Conservation (phyloP, 352 stramenopile genomes). For the Pythium plurisporium region DNA sequence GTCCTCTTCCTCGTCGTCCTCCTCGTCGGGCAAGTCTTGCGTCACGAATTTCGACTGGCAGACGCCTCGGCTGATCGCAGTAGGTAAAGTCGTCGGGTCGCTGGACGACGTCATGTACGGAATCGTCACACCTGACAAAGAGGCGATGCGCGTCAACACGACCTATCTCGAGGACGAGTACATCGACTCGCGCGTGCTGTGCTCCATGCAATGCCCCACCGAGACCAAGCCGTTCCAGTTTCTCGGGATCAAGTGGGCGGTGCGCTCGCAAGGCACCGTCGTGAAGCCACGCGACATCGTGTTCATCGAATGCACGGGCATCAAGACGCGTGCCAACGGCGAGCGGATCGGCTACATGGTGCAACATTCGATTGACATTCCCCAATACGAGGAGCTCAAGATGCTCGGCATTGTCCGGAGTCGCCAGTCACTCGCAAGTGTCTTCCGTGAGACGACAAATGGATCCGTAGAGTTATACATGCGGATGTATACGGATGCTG, state of each 20-base stretch:
- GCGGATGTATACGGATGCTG: slow-evolving; percentile 1
- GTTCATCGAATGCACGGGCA: slow-evolving; percentile 14
- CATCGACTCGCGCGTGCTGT: slow-evolving; percentile 33
- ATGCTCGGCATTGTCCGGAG: slow-evolving; percentile 14
- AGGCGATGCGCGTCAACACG: slow-evolving; percentile 49
- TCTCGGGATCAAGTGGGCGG: slow-evolving; percentile 26
- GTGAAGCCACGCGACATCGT: slow-evolving; percentile 15
- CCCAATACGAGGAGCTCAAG: slow-evolving; percentile 14
- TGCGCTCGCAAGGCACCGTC: slow-evolving; percentile 6
- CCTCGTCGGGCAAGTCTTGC: background rate
- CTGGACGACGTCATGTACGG: slow-evolving; percentile 65
- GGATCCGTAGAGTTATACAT: slow-evolving; percentile 18
- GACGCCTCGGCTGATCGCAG: slow-evolving; percentile 7
- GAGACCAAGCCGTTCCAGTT: slow-evolving; percentile 24
- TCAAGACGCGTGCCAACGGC: slow-evolving; percentile 6
- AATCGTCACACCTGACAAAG: slow-evolving; percentile 39
- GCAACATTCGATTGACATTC: slow-evolving; percentile 12
- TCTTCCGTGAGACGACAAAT: slow-evolving; percentile 8
- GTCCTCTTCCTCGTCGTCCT: slow-evolving; percentile 8
- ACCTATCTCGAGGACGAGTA: slow-evolving; percentile 42
- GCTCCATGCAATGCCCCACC: slow-evolving; percentile 39
- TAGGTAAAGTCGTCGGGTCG: slow-evolving; percentile 25
- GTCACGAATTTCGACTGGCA: slow-evolving; percentile 2
- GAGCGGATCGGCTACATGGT: slow-evolving; percentile 13
- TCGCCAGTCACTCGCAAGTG: slow-evolving; percentile 9